Percentiles rank a stretch among this genome's conserved stretches.
These are phyloP conservation scores for Lactuca saligna DNA, from an alignment of 129 eudicot genomes.

Conservation along the genomic window DNA sequence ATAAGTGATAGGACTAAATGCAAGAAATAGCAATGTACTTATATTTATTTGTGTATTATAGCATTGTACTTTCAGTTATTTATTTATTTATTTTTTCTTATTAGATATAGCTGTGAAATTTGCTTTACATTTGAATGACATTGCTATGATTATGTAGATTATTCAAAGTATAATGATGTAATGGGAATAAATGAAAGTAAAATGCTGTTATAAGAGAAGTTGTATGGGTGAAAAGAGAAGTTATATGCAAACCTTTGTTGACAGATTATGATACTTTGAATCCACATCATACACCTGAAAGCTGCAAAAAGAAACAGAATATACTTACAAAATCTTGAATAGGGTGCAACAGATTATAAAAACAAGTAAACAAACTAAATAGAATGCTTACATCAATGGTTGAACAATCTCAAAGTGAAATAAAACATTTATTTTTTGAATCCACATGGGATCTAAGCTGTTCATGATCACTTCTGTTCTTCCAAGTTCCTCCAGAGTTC, in stretches of 20 bases:
- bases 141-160: not conserved
- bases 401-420: constrained; percentile 94
- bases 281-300: constrained; percentile 94
- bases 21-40: not conserved
- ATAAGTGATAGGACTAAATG: constrained; percentile 9
- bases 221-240: constrained; percentile 1
- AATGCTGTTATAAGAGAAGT: not conserved
- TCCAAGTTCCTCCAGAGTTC: constrained; percentile 81
- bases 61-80: too few relatives aligned
- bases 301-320: constrained; percentile 46
- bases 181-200: not conserved
- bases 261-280: constrained; percentile 68
- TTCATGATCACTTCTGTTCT: constrained; percentile 97
- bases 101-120: too few relatives aligned
- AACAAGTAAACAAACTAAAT: constrained; percentile 14
- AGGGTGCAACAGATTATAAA: constrained; percentile 11
- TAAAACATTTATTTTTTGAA: constrained; percentile 61
- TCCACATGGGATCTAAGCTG: constrained; percentile 80
- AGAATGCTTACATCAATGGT: constrained; percentile 62
- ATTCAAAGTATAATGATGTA: not conserved
- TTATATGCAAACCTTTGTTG: constrained; percentile 67
- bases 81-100: too few relatives aligned
- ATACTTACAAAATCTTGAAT: constrained; percentile 5
- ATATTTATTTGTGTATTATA: too few relatives aligned
- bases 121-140: too few relatives aligned